Conservation (phyloP, 2,329 filamentous ascomycete species). For the Ilyonectria destructans region DNA sequence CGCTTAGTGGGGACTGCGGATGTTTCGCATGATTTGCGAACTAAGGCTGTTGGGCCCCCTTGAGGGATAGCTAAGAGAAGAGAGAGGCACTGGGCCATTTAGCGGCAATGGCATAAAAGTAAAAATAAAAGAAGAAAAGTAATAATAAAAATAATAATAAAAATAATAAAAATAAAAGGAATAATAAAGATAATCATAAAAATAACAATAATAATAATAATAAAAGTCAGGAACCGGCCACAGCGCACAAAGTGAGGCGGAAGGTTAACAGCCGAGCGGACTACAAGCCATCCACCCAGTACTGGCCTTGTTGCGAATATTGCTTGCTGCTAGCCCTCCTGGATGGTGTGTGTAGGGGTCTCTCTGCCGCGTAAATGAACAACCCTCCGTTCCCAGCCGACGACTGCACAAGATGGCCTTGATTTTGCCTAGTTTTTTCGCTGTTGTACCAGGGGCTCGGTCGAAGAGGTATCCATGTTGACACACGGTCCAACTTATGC, state of each 20-base stretch:
- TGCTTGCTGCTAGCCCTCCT: conserved; percentile 2
- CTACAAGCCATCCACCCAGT: conserved; percentile 7
- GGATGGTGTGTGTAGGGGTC: conserved; percentile 4
- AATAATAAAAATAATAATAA: no score
- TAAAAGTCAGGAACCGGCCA: conserved; percentile 29
- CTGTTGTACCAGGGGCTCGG: conserved; percentile 26
- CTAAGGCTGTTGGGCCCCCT: conserved; percentile 46
- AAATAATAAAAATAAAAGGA: no score
- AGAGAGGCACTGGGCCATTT: conserved; percentile 41
- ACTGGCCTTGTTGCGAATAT: conserved; percentile 3
- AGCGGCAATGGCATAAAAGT: conserved; percentile 25
- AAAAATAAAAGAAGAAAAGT: no score
- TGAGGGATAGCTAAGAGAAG: conserved; percentile 46
- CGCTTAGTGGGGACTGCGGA: conserved; percentile 51
- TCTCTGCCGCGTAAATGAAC: conserved; percentile 19
- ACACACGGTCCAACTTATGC: conserved; percentile 43
- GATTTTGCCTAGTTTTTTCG: conserved; percentile 21
- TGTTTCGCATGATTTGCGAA: conserved; percentile 53
- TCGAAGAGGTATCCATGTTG: conserved; percentile 36
- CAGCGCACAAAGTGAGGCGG: conserved; percentile 12
- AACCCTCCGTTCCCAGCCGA: conserved; percentile 29
- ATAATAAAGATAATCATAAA: no score
- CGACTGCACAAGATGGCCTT: conserved; percentile 33
- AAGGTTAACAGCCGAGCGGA: conserved; percentile 14
- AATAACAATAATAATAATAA: no score